Evolutionary conservation across 768 basidiomycete species (phyloP).

Genomic region (Cyclocybe aegerita): DNA sequence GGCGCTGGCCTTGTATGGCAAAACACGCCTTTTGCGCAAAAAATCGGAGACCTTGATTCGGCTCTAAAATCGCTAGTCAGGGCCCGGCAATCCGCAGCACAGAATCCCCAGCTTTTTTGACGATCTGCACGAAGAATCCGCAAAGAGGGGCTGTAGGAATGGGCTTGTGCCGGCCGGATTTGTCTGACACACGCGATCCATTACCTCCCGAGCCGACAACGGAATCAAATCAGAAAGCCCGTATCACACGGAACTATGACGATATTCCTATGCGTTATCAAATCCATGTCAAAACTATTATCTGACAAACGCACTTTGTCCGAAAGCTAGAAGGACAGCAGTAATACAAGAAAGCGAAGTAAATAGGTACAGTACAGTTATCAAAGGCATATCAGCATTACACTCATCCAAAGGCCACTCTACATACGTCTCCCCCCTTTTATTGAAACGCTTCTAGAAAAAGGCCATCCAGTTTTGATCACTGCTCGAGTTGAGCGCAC

Average conservation of each 20-base stretch:
- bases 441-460: constrained; percentile 32
- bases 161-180: no score
- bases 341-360: not conserved
- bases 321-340: not conserved
- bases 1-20: constrained; percentile 12
- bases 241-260: constrained; percentile 10
- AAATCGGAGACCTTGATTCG: no score
- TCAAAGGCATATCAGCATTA: not conserved
- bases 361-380: constrained; percentile 1
- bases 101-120: no score
- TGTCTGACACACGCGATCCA: no score
- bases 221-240: constrained; percentile 6
- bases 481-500: constrained; percentile 39
- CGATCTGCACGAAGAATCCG: no score
- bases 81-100: no score
- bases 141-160: no score
- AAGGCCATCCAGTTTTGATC: constrained; percentile 50
- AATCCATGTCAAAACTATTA: no score
- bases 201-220: not conserved
- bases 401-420: not conserved
- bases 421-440: not conserved
- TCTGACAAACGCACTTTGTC: no score
- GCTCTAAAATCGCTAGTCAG: no score
- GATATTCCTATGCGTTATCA: not conserved
- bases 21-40: constrained; percentile 16